Evolutionary conservation across 1,139 yeast genomes (phyloP).

Genomic region (Pichia sp.): DNA sequence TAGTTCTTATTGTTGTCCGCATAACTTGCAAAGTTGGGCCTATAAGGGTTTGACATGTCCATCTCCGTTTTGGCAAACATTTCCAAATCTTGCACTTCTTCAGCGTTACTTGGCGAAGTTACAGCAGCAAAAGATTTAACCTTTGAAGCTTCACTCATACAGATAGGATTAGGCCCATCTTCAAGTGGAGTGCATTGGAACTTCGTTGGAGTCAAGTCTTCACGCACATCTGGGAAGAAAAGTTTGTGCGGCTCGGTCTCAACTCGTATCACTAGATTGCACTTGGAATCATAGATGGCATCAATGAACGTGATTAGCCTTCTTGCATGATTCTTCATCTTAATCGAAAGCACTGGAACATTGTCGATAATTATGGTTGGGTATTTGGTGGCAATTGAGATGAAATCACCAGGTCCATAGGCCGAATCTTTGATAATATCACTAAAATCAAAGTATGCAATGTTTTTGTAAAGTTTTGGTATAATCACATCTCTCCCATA

Average conservation of each 20-base stretch:
- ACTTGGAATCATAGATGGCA: slow-evolving; percentile 61
- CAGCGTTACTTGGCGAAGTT: slow-evolving; percentile 1
- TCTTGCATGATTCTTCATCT: slow-evolving; percentile 62
- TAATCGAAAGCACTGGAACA: slow-evolving; percentile 53
- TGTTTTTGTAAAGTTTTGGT: slow-evolving; percentile 32
- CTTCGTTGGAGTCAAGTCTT: slow-evolving; percentile 1
- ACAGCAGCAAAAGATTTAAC: too few species aligned
- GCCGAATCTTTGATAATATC: slow-evolving; percentile 49
- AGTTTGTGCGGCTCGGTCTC: slow-evolving; percentile 44
- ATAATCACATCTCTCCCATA: slow-evolving; percentile 48
- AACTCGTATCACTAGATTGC: slow-evolving; percentile 47
- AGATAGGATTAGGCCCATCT: slow-evolving; percentile 13
- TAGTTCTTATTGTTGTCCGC: slow-evolving; percentile 32
- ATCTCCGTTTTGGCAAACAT: slow-evolving; percentile 60
- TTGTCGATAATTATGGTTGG: slow-evolving; percentile 51
- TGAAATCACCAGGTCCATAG: slow-evolving; percentile 62
- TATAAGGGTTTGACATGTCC: slow-evolving; percentile 54
- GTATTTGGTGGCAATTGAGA: slow-evolving; percentile 55
- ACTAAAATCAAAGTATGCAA: slow-evolving; percentile 45
- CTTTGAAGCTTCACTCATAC: slow-evolving; percentile 8
- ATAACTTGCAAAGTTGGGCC: slow-evolving; percentile 64
- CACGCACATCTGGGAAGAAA: slow-evolving; percentile 47
- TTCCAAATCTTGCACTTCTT: slow-evolving; percentile 47
- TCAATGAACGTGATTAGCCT: slow-evolving; percentile 60
- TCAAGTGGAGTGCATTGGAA: slow-evolving; percentile 18